Base-by-base conservation (phyloP, 495 filamentous ascomycete genomes). In the Beverwykella pulmonaria region DNA sequence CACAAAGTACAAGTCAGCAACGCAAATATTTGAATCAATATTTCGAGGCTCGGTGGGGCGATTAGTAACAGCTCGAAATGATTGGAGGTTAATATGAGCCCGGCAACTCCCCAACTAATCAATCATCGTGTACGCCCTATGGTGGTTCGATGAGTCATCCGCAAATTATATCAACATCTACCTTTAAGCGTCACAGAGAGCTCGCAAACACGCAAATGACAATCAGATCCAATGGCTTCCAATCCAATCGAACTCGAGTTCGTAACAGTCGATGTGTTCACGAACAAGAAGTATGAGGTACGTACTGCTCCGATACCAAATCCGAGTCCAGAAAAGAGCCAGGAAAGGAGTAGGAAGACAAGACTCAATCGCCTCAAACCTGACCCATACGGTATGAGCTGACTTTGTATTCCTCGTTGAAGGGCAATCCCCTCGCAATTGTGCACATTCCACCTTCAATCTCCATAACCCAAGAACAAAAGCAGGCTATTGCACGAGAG, bases 381-480 rank as follows among this genome's bases (percentile, higher is more conserved):
- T n/a, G n/a, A n/a, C n/a, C n/a, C n/a, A n/a, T n/a, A n/a, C n/a
- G n/a, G n/a, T n/a, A n/a, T n/a, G n/a, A n/a, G 2, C 39, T n/a
- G 39, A n/a, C 15, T 44, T 14, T 12, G 15, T 9, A n/a, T 44
- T 34, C 44, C 12, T 8, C 20, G 22, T 50, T 12, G 5, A 50
- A 50, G 48, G 89, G 89, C 60, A 92, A 91, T 71, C 88, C 87
- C 5, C 81, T 92, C 12, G 88, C 87, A 30, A 79, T 91, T 2
- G 81, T 91, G 52, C 68, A 79, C 44, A 67, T 90, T 34, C 84
- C 86, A 0, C 10, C 57, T 8, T 61, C 63, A 34, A 36, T 23
- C 39, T 22, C 23, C 10, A 62, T 86, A 54, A 73, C 72, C n/a
- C 84, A 87, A 64, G 74, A 79, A 0, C 77, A 81, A 64, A 90